Evolutionary conservation across 2,329 filamentous ascomycete species (phyloP), one percentile per base, ranked within the genome.

Genomic region (Aciculosporium take): DNA sequence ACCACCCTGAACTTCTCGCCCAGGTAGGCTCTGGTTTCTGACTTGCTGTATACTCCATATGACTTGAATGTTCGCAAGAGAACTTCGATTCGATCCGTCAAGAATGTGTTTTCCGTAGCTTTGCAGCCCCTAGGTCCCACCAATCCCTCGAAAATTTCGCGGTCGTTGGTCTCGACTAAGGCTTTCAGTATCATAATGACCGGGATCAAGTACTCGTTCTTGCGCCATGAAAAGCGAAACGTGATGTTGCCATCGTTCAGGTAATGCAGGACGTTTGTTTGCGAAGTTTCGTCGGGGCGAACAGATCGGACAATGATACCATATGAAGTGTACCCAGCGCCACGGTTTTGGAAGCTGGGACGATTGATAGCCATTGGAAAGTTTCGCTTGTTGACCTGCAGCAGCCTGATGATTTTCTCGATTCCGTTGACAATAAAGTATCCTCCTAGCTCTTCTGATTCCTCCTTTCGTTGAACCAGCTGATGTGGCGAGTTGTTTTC

Each of bases 401-500:
- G 71, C 68, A 96, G 79, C 56, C 91, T 85, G 53, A 96, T 87
- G 44, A 96, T 76, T 67, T 95, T 96, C 62, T 98, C 91, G 55
- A 88, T 94, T 49, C 91, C 91, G 59, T 98, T 98, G 54, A 98
- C 84, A 53, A 98, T 79, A 57, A 96, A 98, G 61, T 96, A 98
- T 34, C 91, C 91, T 29, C 91, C 91, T 25, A 96, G 65, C 62
- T 98, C 91, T 62, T 98, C 91, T 0, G 88, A 84, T 62, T 98
- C 91, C 64, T 98, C 91, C 59, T 95, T 94, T 46, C 78, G 77
- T 48, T 82, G 72, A 24, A 96, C 86, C 13, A 98, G 72, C 53
- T 83, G 72, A 9, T 81, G 80, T 0, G 91, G 91, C 5, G 85
- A 81, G 53, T 88, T 80, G 47, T 82, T 81, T 59, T 94, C 81